Evolutionary conservation across 345 rosid genomes (phyloP), one percentile per base, ranked within the genome.

Genomic region (Boechera retrofracta): DNA sequence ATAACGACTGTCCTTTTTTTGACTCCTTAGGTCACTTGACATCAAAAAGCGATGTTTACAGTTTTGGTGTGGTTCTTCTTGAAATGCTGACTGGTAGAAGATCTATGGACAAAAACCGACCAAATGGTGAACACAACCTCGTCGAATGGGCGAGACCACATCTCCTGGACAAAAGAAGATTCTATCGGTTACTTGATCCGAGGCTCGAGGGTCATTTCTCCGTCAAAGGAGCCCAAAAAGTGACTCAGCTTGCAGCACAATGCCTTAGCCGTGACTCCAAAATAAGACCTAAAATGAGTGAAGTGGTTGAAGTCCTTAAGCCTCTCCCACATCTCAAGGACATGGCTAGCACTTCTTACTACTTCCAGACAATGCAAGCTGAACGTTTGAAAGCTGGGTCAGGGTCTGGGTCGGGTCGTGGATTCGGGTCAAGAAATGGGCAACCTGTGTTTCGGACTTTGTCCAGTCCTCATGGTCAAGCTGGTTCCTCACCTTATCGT

Each of bases 131-230:
- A 51, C 92, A 90, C 60, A 90, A 90, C 74, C 88, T 90, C 0
- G 93, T 90, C 10, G 93, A 88, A 81, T 90, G 96, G 96, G 96
- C 96, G 1, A 81, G 91, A 64, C 97, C 94, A 29, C 86, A 86
- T 89, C 86, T 91, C 4, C 85, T 86, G n/a, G 97, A 91, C 82
- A 85, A 86, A 73, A 85, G 94, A 83, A 86, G 89, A 79, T 86
- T 89, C 83, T 89, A 91, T 77, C 53, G 92, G 67, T 67, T 91
- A 72, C 86, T 91, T 53, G 97, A 91, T 76, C 97, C 94, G 7
- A 83, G 90, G 69, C 92, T 91, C 24, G 94, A 89, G 68, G 94
- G 93, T 39, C 94, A 91, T 74, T 91, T 91, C 66, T 91, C 94
- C 0, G 80, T 89, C 55, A 91, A 89, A 81, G 97, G 92, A 71